phyloP scores from a whole-genome alignment of 805 yeast genomes.

The Saccharomycopsis synnaedendra region DNA sequence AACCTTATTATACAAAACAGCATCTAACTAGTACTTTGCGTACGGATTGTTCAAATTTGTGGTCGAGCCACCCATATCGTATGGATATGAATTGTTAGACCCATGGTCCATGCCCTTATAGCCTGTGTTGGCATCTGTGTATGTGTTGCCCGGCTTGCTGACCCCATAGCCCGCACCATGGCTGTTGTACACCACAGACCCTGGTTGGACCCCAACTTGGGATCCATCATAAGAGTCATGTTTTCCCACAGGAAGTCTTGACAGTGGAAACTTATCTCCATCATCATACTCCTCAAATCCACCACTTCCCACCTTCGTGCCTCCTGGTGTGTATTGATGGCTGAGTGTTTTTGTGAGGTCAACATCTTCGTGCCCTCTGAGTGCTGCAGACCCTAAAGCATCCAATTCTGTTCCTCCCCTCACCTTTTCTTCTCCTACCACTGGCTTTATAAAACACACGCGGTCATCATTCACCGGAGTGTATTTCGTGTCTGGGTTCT shows the following conservation, averaged over 20 bases:
- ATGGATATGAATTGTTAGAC: slow-evolving; percentile 1
- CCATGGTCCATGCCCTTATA: slow-evolving; percentile 3
- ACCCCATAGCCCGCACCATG: slow-evolving; percentile 5
- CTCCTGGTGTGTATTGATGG: slow-evolving; percentile 1
- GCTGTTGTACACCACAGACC: slow-evolving; percentile 10
- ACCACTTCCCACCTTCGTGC: not conserved
- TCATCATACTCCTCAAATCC: slow-evolving; percentile 7
- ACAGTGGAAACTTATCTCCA: slow-evolving; percentile 10
- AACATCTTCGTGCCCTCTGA: slow-evolving; percentile 14
- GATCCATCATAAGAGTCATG: not conserved
- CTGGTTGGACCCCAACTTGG: slow-evolving; percentile 11
- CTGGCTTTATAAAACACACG: slow-evolving; percentile 81
- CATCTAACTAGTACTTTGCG: not conserved
- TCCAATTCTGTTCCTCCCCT: slow-evolving; percentile 16
- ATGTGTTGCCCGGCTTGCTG: slow-evolving; percentile 1
- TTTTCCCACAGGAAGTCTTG: slow-evolving; percentile 2
- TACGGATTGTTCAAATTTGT: slow-evolving; percentile 3
- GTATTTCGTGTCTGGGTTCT: slow-evolving; percentile 91
- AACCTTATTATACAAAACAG: too few species aligned
- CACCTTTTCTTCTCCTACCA: slow-evolving; percentile 25
- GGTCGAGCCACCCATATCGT: not conserved
- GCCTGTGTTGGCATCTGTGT: slow-evolving; percentile 6
- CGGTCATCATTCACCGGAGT: slow-evolving; percentile 96
- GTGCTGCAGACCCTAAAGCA: slow-evolving; percentile 16
- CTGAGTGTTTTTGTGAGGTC: slow-evolving; percentile 4